phyloP scores from a whole-genome alignment of 2,329 filamentous ascomycete species.

The Fusarium duplospermum region DNA sequence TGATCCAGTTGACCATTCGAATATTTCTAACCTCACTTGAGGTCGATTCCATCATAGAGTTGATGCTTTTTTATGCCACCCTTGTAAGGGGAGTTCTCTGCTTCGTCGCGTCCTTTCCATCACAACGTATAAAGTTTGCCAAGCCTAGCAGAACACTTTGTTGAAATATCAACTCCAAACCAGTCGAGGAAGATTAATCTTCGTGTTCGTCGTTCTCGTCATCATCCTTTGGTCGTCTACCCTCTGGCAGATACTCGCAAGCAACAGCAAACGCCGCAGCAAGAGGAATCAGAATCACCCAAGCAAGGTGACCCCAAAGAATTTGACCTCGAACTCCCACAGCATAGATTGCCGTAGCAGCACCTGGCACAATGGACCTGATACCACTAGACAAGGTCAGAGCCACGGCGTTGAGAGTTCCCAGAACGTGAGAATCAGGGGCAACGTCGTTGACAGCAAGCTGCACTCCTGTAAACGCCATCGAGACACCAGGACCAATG shows the following conservation, averaged over 20 bases:
- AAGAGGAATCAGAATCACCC: conserved; percentile 49
- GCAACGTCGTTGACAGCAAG: conserved; percentile 80
- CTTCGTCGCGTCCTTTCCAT: background rate
- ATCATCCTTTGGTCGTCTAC: conserved; percentile 29
- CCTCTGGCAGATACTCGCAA: conserved; percentile 45
- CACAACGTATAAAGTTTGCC: background rate
- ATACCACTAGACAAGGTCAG: conserved; percentile 71
- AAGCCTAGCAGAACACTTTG: background rate
- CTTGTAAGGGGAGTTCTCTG: background rate
- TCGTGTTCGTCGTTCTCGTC: conserved; percentile 22
- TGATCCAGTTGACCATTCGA: background rate
- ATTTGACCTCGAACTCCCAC: conserved; percentile 71
- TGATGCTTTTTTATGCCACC: background rate
- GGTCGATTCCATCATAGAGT: too few relatives aligned
- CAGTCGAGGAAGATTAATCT: background rate
- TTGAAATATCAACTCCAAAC: background rate
- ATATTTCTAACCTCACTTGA: background rate
- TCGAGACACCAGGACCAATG: conserved; percentile 70
- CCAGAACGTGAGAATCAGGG: conserved; percentile 72
- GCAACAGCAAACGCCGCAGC: conserved; percentile 43
- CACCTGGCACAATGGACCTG: conserved; percentile 73
- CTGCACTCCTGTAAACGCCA: conserved; percentile 78
- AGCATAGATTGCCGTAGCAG: conserved; percentile 76
- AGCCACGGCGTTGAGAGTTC: conserved; percentile 74
- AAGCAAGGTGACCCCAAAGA: conserved; percentile 67